A percentile compares a stretch with the other conserved stretches of the same genome.
phyloP scores from a whole-genome alignment of 257 asterid species.

The Petrea volubilis region DNA sequence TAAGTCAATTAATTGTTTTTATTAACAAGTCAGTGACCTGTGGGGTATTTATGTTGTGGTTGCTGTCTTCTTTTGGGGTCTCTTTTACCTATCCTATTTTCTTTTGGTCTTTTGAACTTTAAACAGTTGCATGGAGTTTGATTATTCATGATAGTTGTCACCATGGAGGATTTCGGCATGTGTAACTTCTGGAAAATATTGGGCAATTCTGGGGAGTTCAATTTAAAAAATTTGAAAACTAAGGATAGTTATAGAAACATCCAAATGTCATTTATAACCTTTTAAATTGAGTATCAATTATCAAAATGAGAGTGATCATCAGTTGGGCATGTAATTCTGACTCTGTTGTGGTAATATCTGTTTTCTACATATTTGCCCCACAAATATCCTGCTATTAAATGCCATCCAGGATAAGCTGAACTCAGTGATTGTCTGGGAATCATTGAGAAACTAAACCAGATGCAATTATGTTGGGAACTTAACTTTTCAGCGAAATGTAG shows the following conservation, averaged over 20 bases:
- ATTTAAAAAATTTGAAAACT: neutral
- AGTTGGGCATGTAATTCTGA: neutral
- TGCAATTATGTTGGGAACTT: neutral
- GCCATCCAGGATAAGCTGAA: neutral
- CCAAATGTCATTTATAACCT: neutral
- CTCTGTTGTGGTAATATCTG: neutral
- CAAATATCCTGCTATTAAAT: neutral
- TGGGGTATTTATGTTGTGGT: neutral
- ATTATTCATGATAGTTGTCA: neutral
- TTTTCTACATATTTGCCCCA: neutral
- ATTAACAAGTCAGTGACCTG: neutral
- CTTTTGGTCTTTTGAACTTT: neutral
- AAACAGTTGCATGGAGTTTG: neutral
- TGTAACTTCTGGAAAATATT: neutral
- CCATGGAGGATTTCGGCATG: neutral
- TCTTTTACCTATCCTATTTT: neutral
- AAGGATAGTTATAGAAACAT: neutral
- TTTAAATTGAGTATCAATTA: neutral
- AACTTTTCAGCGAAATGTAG: neutral
- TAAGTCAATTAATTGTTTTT: neutral
- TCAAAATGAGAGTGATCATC: neutral
- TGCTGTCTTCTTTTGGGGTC: conserved; percentile 9
- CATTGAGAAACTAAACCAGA: neutral
- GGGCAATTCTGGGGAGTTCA: neutral
- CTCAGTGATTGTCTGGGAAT: neutral